Percentiles rank a stretch among this genome's conserved stretches.
These are phyloP conservation scores for Sicyos edulis DNA, from an alignment of 306 rosid species.

Conservation along the genomic window DNA sequence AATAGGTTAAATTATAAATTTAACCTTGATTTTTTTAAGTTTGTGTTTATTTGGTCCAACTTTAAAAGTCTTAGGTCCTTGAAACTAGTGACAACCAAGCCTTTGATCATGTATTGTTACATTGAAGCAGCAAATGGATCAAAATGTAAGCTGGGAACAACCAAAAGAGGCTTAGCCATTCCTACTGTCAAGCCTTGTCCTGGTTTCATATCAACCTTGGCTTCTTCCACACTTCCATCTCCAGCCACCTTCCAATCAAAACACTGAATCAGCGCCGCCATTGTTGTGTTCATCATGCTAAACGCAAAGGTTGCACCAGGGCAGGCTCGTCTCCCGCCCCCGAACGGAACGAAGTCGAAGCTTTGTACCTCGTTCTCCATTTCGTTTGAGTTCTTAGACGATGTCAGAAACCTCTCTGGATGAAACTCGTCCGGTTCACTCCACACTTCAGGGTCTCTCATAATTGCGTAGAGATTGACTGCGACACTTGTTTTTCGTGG, in stretches of 20 bases:
- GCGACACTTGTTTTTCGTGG: slow-evolving; percentile 32
- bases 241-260: slow-evolving; percentile 38
- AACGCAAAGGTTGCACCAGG: slow-evolving; percentile 35
- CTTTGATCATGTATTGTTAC: neutral
- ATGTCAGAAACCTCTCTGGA: slow-evolving; percentile 28
- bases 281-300: neutral
- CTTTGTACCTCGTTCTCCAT: slow-evolving; percentile 29
- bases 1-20: too few species aligned
- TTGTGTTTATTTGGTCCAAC: too few species aligned
- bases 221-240: neutral
- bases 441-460: slow-evolving; percentile 49
- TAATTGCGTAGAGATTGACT: slow-evolving; percentile 40
- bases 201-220: slow-evolving; percentile 12
- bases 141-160: slow-evolving; percentile 10
- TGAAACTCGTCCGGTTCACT: slow-evolving; percentile 32
- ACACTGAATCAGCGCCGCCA: slow-evolving; percentile 42
- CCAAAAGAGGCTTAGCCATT: slow-evolving; percentile 14
- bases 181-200: slow-evolving; percentile 15
- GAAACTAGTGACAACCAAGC: too few species aligned
- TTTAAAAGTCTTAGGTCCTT: too few species aligned
- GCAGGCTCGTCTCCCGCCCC: slow-evolving; percentile 52
- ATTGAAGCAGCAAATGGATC: slow-evolving; percentile 14
- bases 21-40: too few species aligned
- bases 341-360: slow-evolving; percentile 41
- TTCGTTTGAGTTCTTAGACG: neutral